Conservation (phyloP, 2,329 filamentous ascomycete genomes). For the Talaromyces sp. region DNA sequence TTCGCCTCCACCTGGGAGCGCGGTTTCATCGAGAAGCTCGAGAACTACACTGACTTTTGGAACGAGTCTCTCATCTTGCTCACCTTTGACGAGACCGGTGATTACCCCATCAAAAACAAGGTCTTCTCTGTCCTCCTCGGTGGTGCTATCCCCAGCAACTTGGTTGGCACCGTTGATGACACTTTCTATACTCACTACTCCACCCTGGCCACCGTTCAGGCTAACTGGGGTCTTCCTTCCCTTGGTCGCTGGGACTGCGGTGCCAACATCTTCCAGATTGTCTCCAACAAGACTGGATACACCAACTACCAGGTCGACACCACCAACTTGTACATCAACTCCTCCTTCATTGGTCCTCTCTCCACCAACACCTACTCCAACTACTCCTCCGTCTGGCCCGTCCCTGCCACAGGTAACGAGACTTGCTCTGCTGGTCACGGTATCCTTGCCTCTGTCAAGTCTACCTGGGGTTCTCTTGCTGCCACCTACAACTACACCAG, state of each 20-base stretch:
- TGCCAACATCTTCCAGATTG: constrained; percentile 64
- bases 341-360: constrained; percentile 52
- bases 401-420: constrained; percentile 26
- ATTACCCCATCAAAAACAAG: constrained; percentile 64
- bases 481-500: constrained; percentile 36
- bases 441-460: constrained; percentile 34
- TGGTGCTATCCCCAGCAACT: constrained; percentile 64
- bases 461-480: constrained; percentile 28
- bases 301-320: constrained; percentile 40
- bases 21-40: constrained; percentile 66
- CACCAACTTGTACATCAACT: constrained; percentile 50
- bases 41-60: constrained; percentile 68
- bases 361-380: constrained; percentile 28
- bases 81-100: constrained; percentile 76
- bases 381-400: constrained; percentile 30
- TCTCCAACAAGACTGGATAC: constrained; percentile 62
- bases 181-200: constrained; percentile 74
- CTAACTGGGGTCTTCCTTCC: constrained; percentile 67
- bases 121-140: constrained; percentile 71
- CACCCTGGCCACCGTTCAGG: constrained; percentile 61
- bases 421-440: constrained; percentile 36
- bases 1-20: constrained; percentile 66
- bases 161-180: constrained; percentile 65
- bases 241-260: constrained; percentile 70
- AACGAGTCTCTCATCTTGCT: constrained; percentile 70